phyloP scores from a whole-genome alignment of 169 alveolate genomes.

The Plasmodium knowlesi region DNA sequence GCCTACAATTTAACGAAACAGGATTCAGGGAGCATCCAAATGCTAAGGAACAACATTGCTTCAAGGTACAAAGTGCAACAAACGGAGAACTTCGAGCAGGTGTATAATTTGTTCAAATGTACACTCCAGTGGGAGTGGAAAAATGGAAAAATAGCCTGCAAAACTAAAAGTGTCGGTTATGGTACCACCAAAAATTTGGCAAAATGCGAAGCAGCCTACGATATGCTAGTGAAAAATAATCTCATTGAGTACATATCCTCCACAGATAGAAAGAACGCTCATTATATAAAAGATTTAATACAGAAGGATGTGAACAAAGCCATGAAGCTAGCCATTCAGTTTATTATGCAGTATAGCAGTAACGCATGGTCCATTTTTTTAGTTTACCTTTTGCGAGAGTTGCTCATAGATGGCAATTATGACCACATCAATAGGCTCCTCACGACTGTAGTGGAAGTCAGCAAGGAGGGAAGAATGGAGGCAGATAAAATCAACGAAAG shows the following conservation, averaged over 20 bases:
- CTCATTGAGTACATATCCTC: slow-evolving; percentile 67
- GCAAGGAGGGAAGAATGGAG: slow-evolving; percentile 64
- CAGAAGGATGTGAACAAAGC: slow-evolving; percentile 63
- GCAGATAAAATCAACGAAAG: slow-evolving; percentile 33
- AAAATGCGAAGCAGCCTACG: slow-evolving; percentile 73
- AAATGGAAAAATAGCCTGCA: slow-evolving; percentile 60
- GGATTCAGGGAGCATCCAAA: slow-evolving; percentile 68
- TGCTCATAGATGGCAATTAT: slow-evolving; percentile 68
- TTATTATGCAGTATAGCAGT: slow-evolving; percentile 70
- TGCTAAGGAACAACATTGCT: slow-evolving; percentile 73
- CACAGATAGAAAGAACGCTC: slow-evolving; percentile 73
- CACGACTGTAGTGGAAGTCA: slow-evolving; percentile 59
- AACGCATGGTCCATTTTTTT: slow-evolving; percentile 71
- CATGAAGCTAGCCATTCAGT: slow-evolving; percentile 51
- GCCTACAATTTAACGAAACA: slow-evolving; percentile 62
- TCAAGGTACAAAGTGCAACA: slow-evolving; percentile 72
- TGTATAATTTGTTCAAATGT: slow-evolving; percentile 65
- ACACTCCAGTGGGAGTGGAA: slow-evolving; percentile 75
- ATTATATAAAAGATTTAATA: slow-evolving; percentile 68
- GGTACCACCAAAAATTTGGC: slow-evolving; percentile 74
- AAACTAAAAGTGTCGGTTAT: slow-evolving; percentile 73
- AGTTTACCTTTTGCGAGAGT: slow-evolving; percentile 45
- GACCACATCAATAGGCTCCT: slow-evolving; percentile 57
- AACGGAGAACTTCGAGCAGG: slow-evolving; percentile 68
- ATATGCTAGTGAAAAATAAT: slow-evolving; percentile 69